Evolutionary conservation across 805 yeast genomes (phyloP).

Genomic region (Kodamaea neixiangensis): DNA sequence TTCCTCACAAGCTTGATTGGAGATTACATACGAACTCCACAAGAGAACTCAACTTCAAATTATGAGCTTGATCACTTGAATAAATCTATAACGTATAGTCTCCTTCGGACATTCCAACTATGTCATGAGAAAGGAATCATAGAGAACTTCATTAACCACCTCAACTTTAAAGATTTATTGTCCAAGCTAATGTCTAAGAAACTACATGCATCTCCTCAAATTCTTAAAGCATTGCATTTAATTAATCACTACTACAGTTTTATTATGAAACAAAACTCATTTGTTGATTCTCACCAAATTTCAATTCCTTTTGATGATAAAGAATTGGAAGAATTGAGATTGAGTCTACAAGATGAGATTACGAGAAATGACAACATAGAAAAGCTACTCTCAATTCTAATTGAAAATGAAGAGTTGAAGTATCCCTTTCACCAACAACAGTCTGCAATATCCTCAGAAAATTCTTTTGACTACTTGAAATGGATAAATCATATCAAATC

Average conservation of each 20-base stretch:
- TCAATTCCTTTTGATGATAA: slow-evolving; percentile 19
- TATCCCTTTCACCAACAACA: background rate
- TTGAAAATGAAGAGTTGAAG: slow-evolving; percentile 3
- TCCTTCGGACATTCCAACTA: slow-evolving; percentile 27
- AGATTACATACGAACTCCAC: background rate
- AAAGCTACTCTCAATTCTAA: background rate
- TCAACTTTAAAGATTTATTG: slow-evolving; percentile 18
- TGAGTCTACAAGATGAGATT: background rate
- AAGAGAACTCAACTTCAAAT: background rate
- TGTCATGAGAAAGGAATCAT: slow-evolving; percentile 23
- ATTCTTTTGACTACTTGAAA: background rate
- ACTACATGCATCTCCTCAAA: slow-evolving; percentile 16
- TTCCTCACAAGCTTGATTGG: slow-evolving; percentile 11
- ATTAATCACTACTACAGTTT: slow-evolving; percentile 21
- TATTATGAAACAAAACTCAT: slow-evolving; percentile 8
- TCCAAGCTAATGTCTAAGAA: slow-evolving; percentile 3
- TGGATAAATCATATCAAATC: slow-evolving; percentile 1
- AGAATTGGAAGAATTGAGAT: slow-evolving; percentile 19
- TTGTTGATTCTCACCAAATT: slow-evolving; percentile 15
- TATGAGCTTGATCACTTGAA: background rate
- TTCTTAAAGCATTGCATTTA: slow-evolving; percentile 25
- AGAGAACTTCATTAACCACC: slow-evolving; percentile 20
- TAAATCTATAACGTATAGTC: slow-evolving; percentile 21
- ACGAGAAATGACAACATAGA: background rate
- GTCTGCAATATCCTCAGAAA: background rate